These are phyloP conservation scores for Backusella macrospora DNA, from an alignment of 192 early-diverging fungal genomes.

Conservation along the genomic window DNA sequence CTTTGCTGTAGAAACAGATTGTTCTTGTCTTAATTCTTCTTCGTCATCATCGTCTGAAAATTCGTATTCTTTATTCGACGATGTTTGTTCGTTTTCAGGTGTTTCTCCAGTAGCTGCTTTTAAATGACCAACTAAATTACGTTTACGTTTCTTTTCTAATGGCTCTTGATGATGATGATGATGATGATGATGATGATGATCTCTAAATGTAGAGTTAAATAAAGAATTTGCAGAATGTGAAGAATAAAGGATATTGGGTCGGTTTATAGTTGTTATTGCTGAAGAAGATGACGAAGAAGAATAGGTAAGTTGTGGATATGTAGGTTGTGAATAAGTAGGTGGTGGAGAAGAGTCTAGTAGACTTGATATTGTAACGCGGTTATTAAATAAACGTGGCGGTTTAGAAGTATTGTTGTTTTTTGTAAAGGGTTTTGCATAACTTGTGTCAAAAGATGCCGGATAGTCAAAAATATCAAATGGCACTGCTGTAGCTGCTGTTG, in stretches of 20 bases:
- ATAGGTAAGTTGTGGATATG: too few species aligned
- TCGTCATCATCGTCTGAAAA: background rate
- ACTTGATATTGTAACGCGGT: constrained; percentile 6
- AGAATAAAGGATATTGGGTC: background rate
- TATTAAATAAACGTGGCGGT: background rate
- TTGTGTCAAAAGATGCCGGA: background rate
- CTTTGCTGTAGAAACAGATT: background rate
- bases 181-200: background rate
- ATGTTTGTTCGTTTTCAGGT: background rate
- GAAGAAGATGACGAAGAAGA: background rate
- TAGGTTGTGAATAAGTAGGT: background rate
- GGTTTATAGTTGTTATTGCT: background rate
- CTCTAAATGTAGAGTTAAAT: background rate
- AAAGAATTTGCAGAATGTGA: background rate
- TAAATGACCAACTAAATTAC: background rate
- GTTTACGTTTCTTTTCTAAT: constrained; percentile 16
- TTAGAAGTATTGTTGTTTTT: background rate
- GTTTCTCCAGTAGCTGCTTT: constrained; percentile 7
- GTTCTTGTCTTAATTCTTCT: background rate
- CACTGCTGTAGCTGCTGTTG: background rate
- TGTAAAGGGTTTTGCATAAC: background rate
- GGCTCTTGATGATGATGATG: background rate
- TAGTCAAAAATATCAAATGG: background rate
- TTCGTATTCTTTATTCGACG: background rate
- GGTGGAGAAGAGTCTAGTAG: background rate